A percentile compares a stretch with the other conserved stretches of the same genome.
Conservation (phyloP, 169 alveolate species). For the Plasmodium adleri region DNA sequence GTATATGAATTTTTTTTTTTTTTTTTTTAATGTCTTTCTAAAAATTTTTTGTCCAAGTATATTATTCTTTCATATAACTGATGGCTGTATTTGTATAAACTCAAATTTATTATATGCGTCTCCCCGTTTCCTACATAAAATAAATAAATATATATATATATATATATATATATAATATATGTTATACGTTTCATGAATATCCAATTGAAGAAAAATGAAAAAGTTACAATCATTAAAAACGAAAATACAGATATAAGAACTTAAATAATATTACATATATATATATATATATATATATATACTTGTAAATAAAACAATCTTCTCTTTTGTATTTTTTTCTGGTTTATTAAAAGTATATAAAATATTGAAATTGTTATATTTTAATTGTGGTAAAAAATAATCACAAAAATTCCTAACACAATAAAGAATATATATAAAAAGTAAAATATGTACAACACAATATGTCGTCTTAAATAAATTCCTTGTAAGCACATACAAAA, state of each 20-base stretch:
- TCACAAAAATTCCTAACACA: slow-evolving; percentile 36
- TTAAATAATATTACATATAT: background rate
- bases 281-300: background rate
- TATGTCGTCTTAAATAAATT: too few species aligned
- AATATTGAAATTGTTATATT: slow-evolving; percentile 33
- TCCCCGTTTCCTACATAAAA: slow-evolving; percentile 30
- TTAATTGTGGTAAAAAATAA: slow-evolving; percentile 32
- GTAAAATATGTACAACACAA: too few species aligned
- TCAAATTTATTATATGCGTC: slow-evolving; percentile 23
- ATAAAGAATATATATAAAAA: background rate
- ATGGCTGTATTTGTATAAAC: slow-evolving; percentile 52
- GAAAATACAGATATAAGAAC: background rate
- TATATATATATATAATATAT: too few species aligned
- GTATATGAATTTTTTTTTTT: too few species aligned
- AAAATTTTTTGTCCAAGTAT: slow-evolving; percentile 31
- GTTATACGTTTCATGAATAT: too few species aligned
- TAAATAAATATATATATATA: slow-evolving; percentile 19
- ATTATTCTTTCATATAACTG: slow-evolving; percentile 43
- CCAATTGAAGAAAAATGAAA: background rate
- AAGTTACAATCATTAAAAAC: background rate
- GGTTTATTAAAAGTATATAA: slow-evolving; percentile 12
- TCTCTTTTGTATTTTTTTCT: background rate
- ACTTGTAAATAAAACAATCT: slow-evolving; percentile 33
- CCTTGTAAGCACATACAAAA: too few species aligned
- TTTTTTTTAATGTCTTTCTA: background rate